Base-by-base conservation (phyloP, 192 early-diverging fungal species). In the Coemansia asiatica region DNA sequence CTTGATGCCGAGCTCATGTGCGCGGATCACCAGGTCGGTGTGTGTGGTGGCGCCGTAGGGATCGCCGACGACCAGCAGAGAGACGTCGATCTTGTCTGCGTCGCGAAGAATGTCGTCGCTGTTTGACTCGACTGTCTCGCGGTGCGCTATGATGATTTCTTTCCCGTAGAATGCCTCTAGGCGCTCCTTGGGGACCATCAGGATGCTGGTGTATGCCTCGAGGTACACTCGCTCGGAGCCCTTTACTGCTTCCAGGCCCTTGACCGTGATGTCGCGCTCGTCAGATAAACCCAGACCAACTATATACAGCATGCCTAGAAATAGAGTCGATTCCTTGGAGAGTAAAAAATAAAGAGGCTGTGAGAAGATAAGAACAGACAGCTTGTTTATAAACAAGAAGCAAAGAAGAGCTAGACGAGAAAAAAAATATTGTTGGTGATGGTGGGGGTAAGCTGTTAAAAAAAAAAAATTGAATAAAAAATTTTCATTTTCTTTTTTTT, bases 21-120 rank as follows among this genome's bases (percentile, higher is more conserved):
- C 97, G 10, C 97, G 92, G 61, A 96, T 86, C 12, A 99, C 91
- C 13, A 99, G 86, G 73, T 99, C 97, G 0, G 94, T 92, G 79
- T 99, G 97, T 1, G 97, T 99, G 8, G 97, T 99, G 19, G 97
- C 97, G 18, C 95, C 88, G 69, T 89, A 97, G 36, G 97, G 95
- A 83, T 99, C 97, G 48, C 97, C 97, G 5, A 99, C 95, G 2
- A 99, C 97, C 55, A 99, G 83, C 60, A 99, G 97, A 4, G 93
- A 90, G 16, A 99, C 93, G 67, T 99, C 90, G 56, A 92, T 86
- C 38, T 71, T 88, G 64, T 95, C 92, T 2, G 95, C 97, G 63
- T 91, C 88, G 51, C 83, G 80, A 26, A 99, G 85, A 66, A 99
- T 99, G 6, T 84, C 73, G 68, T 97, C 95, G 31, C 92, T 89